Conservation (phyloP, 2,329 filamentous ascomycete species). For the Lasiodiplodia sp. region DNA sequence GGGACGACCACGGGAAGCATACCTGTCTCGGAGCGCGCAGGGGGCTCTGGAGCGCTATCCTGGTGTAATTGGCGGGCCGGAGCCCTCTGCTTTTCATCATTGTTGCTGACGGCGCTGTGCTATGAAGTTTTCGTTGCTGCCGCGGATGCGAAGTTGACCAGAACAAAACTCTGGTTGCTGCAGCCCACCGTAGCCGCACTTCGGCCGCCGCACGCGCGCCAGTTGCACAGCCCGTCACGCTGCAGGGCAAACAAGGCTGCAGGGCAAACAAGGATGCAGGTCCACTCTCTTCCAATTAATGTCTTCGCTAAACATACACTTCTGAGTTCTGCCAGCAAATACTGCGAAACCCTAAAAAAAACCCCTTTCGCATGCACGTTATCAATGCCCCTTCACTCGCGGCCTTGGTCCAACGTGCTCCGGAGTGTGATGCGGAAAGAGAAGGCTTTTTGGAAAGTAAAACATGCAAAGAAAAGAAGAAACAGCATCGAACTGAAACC, state of each 20-base stretch:
- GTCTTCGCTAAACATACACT: slow-evolving; percentile 13
- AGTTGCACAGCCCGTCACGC: neutral
- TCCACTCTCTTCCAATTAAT: slow-evolving; percentile 4
- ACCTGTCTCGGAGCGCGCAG: slow-evolving; percentile 26
- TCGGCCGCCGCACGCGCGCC: neutral
- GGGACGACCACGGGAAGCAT: slow-evolving; percentile 10
- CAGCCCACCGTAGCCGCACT: slow-evolving; percentile 24
- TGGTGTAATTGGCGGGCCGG: slow-evolving; percentile 40
- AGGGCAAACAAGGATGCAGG: neutral
- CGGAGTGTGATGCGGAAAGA: neutral
- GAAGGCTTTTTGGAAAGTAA: neutral
- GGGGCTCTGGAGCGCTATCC: slow-evolving; percentile 7
- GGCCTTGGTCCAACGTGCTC: neutral
- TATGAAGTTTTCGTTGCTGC: slow-evolving; percentile 12
- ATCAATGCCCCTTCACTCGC: neutral
- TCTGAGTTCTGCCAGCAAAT: neutral
- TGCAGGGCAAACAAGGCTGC: neutral
- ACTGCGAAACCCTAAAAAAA: neutral
- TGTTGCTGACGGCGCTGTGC: slow-evolving; percentile 39
- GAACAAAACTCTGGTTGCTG: slow-evolving; percentile 26
- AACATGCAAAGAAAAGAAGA: slow-evolving; percentile 17
- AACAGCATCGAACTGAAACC: neutral
- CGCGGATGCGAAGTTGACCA: slow-evolving; percentile 23
- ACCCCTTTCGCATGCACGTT: neutral
- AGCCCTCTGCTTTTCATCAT: slow-evolving; percentile 60